Base-by-base conservation (phyloP, 768 basidiomycete genomes). In the Daedaleopsis sinensis region DNA sequence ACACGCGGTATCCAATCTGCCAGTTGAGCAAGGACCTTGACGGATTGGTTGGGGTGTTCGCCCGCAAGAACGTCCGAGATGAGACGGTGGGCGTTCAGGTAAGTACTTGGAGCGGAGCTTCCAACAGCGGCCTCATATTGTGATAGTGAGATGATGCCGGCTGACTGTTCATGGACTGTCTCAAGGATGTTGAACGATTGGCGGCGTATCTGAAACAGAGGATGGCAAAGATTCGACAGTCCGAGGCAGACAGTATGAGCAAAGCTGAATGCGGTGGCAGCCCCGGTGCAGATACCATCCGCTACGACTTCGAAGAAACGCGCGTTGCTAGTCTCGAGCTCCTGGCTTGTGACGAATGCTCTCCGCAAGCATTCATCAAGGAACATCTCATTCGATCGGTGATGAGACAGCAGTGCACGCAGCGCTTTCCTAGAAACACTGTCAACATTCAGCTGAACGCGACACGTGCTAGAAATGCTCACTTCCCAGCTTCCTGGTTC, bases 161-260 rank as follows among this genome's bases (percentile, higher is more conserved):
- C 79, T 5, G 81, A 80, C 62, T 87, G 86, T 36, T 87, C 82
- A 65, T 93, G 89, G 51, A 89, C 81, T 32, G 82, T 80, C 63
- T 91, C 90, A 19, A 96, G 77, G 67, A 93, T 84, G 65, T 86
- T 81, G 72, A 95, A 91, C 1, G 96, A 89, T 48, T 83, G 83
- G n/a, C 82, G 81, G 12, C 95, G 87, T 50, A 89, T 85, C 19
- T 79, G 75, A 9, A 80, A 64, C 23, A 83, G 79, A 3, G 86
- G 82, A 71, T 96, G 90, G 36, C 91, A 89, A 11, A 98, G 82
- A 74, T 97, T 97, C 19, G 91, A 88, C 19, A 97, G 76, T 2
- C 89, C 91, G 15, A 96, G 79, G 67, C 88, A 93, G 23, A 84
- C 81, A 15, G 85, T 77, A 69, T 96, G 93, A 24, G 86, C 79